Evolutionary conservation across 169 alveolate species (phyloP).

Genomic region (Babesia sp.): DNA sequence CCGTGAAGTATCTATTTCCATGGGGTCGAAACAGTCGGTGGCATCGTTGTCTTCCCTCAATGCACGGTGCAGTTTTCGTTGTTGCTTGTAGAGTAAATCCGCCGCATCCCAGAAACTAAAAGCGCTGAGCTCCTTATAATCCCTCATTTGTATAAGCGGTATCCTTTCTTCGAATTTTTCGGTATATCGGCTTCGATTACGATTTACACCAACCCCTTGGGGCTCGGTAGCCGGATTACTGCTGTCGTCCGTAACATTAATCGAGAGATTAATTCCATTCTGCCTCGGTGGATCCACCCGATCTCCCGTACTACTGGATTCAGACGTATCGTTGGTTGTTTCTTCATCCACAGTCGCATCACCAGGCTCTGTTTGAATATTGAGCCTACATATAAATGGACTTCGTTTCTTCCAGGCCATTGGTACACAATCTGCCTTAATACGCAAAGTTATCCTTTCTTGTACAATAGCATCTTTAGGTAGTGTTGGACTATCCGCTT

Average conservation of each 20-base stretch:
- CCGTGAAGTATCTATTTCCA: slow-evolving; percentile 45
- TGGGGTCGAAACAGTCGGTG: slow-evolving; percentile 38
- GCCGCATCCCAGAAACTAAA: slow-evolving; percentile 67
- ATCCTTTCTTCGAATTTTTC: too few species aligned
- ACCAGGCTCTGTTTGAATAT: slow-evolving; percentile 1
- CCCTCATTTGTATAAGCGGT: slow-evolving; percentile 1
- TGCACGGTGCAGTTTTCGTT: slow-evolving; percentile 19
- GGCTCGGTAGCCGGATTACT: not conserved
- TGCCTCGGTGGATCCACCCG: not conserved
- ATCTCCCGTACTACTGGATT: not conserved
- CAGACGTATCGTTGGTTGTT: not conserved
- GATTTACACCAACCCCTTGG: not conserved
- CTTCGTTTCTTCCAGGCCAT: slow-evolving; percentile 18
- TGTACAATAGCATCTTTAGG: slow-evolving; percentile 36
- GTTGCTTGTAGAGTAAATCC: slow-evolving; percentile 40
- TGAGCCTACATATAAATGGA: slow-evolving; percentile 55
- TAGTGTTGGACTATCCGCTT: not conserved
- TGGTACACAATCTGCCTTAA: slow-evolving; percentile 48
- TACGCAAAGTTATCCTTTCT: slow-evolving; percentile 56
- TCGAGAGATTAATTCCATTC: not conserved
- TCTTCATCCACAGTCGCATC: not conserved
- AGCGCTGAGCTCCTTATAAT: slow-evolving; percentile 33
- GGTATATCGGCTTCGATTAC: too few species aligned
- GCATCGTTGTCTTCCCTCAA: not conserved
- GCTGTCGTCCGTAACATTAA: too few species aligned